Percentiles rank a stretch among this genome's conserved stretches.
These are phyloP conservation scores for Penicillium dipodomyicola DNA, from an alignment of 495 filamentous ascomycete genomes.

Conservation along the genomic window DNA sequence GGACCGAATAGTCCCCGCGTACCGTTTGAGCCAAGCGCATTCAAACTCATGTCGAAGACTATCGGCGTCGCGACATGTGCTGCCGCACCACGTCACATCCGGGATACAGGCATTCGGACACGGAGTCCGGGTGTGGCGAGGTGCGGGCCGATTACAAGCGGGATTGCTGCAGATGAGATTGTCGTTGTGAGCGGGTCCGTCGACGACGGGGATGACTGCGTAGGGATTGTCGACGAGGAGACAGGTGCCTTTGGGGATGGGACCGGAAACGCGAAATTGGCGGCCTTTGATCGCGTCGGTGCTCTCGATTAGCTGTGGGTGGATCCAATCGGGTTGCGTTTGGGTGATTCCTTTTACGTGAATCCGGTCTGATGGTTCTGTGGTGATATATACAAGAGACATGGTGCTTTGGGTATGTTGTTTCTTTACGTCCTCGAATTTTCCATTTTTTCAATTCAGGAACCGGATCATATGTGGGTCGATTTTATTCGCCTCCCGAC, in stretches of 20 bases:
- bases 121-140: constrained; percentile 7
- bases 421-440: too few relatives aligned
- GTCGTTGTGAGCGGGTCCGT: constrained; percentile 23
- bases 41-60: constrained; percentile 34
- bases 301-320: constrained; percentile 35
- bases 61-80: constrained; percentile 26
- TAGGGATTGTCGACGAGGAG: constrained; percentile 38
- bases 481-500: constrained; percentile 14
- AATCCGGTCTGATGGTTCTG: constrained; percentile 13
- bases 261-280: constrained; percentile 31
- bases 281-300: constrained; percentile 37
- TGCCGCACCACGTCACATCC: constrained; percentile 38
- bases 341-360: constrained; percentile 14
- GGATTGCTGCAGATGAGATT: constrained; percentile 38
- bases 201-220: constrained; percentile 36
- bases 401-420: constrained; percentile 15
- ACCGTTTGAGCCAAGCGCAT: constrained; percentile 38
- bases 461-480: constrained; percentile 15
- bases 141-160: constrained; percentile 28
- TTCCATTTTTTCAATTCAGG: too few relatives aligned
- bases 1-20: constrained; percentile 24
- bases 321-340: constrained; percentile 31
- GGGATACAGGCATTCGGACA: constrained; percentile 32
- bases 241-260: constrained; percentile 29
- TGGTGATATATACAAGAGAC: constrained; percentile 28